Conservation (phyloP, 1,284 basidiomycete species). For the Puccinia coronata region DNA sequence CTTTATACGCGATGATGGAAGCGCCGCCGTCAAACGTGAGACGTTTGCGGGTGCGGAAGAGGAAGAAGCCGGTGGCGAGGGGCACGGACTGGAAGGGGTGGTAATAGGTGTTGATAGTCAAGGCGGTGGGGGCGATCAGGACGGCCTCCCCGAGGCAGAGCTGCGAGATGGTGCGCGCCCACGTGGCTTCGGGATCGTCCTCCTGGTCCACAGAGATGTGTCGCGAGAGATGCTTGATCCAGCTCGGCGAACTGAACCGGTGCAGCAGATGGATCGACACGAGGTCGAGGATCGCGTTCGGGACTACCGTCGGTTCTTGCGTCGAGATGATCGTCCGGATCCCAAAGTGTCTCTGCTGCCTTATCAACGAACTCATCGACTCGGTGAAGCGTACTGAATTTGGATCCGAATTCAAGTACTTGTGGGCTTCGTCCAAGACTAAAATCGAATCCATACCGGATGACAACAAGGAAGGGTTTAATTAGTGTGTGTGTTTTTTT, state of each 20-base stretch:
- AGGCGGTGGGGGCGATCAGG: slow-evolving; percentile 32
- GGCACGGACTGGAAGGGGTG: neutral
- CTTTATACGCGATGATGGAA: slow-evolving; percentile 15
- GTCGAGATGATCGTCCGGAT: slow-evolving; percentile 46
- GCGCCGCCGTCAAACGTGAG: slow-evolving; percentile 41
- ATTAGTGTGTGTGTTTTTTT: too few species aligned
- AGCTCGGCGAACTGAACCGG: slow-evolving; percentile 42
- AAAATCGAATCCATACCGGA: neutral
- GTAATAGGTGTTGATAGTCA: neutral
- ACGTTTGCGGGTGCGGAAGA: slow-evolving; percentile 38
- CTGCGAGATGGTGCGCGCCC: neutral
- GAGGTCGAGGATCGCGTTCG: slow-evolving; percentile 30
- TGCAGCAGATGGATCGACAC: slow-evolving; percentile 31
- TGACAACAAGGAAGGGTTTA: neutral
- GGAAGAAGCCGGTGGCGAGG: slow-evolving; percentile 32
- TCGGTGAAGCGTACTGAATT: slow-evolving; percentile 27
- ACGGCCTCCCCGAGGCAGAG: slow-evolving; percentile 18
- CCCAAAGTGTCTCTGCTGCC: slow-evolving; percentile 49
- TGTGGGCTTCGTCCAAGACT: slow-evolving; percentile 49
- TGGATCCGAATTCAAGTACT: slow-evolving; percentile 25
- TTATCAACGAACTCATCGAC: slow-evolving; percentile 33
- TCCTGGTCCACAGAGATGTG: slow-evolving; percentile 33
- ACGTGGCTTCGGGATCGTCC: neutral
- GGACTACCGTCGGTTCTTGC: slow-evolving; percentile 48
- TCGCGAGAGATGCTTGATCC: slow-evolving; percentile 37